Conservation (phyloP, 2,329 filamentous ascomycete genomes). For the Amesomyces nigricolor region DNA sequence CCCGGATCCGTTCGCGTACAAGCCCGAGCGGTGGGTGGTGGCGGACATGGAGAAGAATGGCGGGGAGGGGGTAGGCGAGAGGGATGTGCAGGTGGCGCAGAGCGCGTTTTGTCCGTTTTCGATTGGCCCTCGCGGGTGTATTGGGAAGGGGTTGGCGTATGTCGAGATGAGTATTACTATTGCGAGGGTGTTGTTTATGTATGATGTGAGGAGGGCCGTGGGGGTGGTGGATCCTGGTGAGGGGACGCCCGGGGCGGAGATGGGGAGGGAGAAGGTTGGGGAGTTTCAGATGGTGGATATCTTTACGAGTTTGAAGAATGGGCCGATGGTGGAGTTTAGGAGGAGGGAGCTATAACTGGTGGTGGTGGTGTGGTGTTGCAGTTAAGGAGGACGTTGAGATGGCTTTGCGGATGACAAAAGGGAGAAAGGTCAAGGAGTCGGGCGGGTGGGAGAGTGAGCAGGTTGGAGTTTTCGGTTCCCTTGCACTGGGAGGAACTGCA, state of each 20-base stretch:
- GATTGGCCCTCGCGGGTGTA: conserved; percentile 64
- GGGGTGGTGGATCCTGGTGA: conserved; percentile 48
- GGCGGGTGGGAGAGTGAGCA: too few species aligned
- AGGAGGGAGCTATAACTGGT: conserved; percentile 25
- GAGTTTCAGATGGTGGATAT: conserved; percentile 69
- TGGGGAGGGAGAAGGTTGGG: conserved; percentile 47
- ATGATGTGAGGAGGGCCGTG: conserved; percentile 50
- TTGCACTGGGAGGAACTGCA: too few species aligned
- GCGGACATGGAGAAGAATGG: conserved; percentile 33
- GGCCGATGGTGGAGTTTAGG: conserved; percentile 61
- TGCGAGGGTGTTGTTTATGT: conserved; percentile 55
- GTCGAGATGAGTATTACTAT: conserved; percentile 60
- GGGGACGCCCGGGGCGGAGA: conserved; percentile 41
- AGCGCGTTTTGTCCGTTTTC: conserved; percentile 71
- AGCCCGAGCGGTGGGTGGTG: conserved; percentile 61
- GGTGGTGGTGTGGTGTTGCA: background rate
- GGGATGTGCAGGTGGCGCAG: conserved; percentile 51
- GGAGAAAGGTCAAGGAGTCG: too few species aligned
- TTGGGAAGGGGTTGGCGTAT: conserved; percentile 65
- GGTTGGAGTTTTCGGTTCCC: too few species aligned
- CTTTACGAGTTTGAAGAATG: conserved; percentile 69
- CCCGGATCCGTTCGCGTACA: conserved; percentile 51
- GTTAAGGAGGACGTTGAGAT: too few species aligned
- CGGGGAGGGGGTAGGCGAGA: conserved; percentile 39
- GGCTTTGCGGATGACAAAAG: too few species aligned